Evolutionary conservation across 371 early-diverging fungal genomes (phyloP), one percentile per base, ranked within the genome.

Genomic region (Apophysomyces variabilis): DNA sequence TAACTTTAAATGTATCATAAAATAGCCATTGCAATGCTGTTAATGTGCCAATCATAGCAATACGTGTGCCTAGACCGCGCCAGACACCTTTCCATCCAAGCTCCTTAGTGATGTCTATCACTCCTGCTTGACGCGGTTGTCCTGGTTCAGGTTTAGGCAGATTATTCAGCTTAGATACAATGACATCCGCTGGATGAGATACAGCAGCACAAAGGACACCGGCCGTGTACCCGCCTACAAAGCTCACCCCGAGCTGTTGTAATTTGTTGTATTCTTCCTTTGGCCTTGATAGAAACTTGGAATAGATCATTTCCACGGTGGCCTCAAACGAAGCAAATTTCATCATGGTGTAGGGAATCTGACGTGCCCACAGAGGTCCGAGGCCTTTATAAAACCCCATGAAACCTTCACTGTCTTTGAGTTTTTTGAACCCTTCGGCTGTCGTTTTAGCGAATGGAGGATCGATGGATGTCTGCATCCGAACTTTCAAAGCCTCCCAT

Each of bases 181-280:
- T 74, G 0, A 96, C 93, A 79, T 97, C 98, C 61, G 98, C 98
- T 14, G 98, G 98, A 79, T 97, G 97, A 26, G 96, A 95, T 32
- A 97, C 91, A 65, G 95, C 85, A 54, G 97, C 96, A 75, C 93
- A 93, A 66, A 93, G 86, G 66, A 95, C 76, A 79, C 97, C 97
- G 41, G 96, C 96, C 76, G 87, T 88, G 80, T 94, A 90, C 67
- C 97, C 97, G 62, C 92, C 91, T 7, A 87, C 86, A 73, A 95
- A 89, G 68, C 93, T 88, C 62, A 96, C 89, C 59, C 89, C 91
- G 50, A 95, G 36, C 64, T 95, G 94, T 74, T 90, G 85, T 37
- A 73, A 26, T 75, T 91, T 90, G 80, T 85, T 85, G 82, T 92
- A 93, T 66, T 89, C 75, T 47, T 84, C 76, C 74, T 92, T 92